A percentile compares a stretch with the other conserved stretches of the same genome.
Evolutionary conservation across 2,329 filamentous ascomycete species (phyloP).

Genomic region (Talaromyces atroroseus): DNA sequence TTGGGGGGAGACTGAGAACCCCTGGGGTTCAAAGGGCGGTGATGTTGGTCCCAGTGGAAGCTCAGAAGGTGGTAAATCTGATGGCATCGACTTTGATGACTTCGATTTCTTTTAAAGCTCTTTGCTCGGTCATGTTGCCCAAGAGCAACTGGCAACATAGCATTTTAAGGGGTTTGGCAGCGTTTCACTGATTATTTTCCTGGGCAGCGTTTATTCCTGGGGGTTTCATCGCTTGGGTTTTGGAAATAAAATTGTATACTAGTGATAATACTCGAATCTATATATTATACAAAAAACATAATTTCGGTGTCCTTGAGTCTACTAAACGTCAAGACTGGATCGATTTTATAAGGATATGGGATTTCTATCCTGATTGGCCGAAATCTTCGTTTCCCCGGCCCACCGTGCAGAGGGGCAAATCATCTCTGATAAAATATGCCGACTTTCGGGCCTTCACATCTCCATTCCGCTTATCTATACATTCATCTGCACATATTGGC

Average conservation of each 20-base stretch:
- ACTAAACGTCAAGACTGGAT: neutral
- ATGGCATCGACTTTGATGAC: constrained; percentile 20
- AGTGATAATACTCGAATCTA: neutral
- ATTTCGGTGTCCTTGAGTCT: too few species aligned
- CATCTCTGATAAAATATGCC: neutral
- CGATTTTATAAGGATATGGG: neutral
- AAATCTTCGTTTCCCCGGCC: neutral
- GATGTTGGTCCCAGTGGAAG: constrained; percentile 19
- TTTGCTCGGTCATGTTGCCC: neutral
- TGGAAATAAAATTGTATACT: neutral
- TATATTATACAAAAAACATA: neutral
- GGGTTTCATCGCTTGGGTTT: neutral
- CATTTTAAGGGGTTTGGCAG: neutral
- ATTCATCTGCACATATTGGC: neutral
- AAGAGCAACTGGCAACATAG: neutral
- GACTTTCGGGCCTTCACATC: too few species aligned
- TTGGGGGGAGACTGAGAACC: constrained; percentile 21
- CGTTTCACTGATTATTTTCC: neutral
- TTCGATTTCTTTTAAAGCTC: constrained; percentile 22
- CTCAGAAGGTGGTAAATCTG: constrained; percentile 6
- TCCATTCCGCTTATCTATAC: neutral
- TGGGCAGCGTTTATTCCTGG: neutral
- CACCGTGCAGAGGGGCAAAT: neutral
- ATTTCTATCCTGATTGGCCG: neutral
- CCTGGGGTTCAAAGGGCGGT: constrained; percentile 18